Evolutionary conservation across 176 grass and related monocot genomes (phyloP), one percentile per base, ranked within the genome.

Genomic region (Musa schizocarpa): DNA sequence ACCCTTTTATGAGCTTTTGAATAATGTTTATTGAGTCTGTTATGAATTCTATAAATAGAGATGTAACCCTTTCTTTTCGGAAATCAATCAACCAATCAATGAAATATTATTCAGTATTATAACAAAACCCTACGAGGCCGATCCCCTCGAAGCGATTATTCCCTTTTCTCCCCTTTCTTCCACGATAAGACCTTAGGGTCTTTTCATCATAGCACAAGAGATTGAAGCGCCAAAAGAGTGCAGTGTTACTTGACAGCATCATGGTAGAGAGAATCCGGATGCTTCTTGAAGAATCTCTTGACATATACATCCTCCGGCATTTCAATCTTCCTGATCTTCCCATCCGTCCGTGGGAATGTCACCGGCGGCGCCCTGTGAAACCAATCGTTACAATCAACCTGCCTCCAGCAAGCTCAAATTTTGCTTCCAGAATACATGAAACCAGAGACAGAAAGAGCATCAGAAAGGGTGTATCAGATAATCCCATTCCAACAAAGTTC

Each of bases 241-340:
- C 54, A 22, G 19, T 50, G 24, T 78, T 92, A 96, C 93, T 86
- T 88, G 83, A 96, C 65, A 4, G 84, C 81, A 62, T 92, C 93
- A 63, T 90, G 89, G 74, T 92, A 88, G 48, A 90, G 82, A 13
- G 87, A 92, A 92, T 87, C 81, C 0, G 89, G 87, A 61, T 96
- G 80, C 53, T 75, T 86, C 74, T 78, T 81, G 83, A 82, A 87
- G 82, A 96, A 92, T 52, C 68, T 82, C 76, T 68, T 88, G 19
- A 96, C 81, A 20, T 90, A 96, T 26, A 81, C 74, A 79, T 96
- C 89, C 79, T 92, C 87, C 29, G 87, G 85, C 74, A 92, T 2
- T 53, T 85, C 78, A 9, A 90, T 88, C 63, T 65, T 81, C 71
- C 81, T 64, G 58, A 96, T 83, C 81, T 88, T 88, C 62, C 83